Conservation (phyloP, 495 filamentous ascomycete genomes). For the Aspergillus baeticus region DNA sequence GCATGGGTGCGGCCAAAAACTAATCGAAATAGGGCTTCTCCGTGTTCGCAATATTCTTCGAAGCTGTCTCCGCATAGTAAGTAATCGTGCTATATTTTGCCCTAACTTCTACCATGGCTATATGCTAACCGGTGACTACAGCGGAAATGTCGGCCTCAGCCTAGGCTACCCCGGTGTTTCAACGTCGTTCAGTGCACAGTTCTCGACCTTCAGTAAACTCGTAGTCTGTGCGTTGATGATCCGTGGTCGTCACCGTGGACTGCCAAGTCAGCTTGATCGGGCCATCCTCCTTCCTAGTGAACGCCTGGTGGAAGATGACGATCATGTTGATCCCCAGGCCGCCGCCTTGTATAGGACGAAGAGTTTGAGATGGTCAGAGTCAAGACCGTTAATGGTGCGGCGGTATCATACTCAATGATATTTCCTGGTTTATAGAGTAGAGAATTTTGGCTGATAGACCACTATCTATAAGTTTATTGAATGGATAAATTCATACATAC, state of each 20-base stretch:
- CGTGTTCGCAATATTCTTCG: conserved; percentile 78
- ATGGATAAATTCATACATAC: no score
- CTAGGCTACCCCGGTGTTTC: conserved; percentile 72
- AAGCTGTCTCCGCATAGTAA: conserved; percentile 77
- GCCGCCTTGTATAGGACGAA: not conserved
- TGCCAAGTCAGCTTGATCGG: conserved; percentile 86
- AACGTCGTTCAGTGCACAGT: conserved; percentile 72
- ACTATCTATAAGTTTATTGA: no score
- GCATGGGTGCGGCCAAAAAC: not conserved
- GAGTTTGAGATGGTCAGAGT: conserved; percentile 7
- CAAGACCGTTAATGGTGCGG: conserved; percentile 6
- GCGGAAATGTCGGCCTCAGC: conserved; percentile 82
- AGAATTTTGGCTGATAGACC: no score
- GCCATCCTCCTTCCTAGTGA: conserved; percentile 79
- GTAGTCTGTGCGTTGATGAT: conserved; percentile 88
- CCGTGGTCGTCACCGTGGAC: conserved; percentile 81
- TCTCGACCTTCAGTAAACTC: conserved; percentile 73
- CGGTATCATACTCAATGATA: conserved; percentile 14
- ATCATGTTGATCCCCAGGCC: conserved; percentile 1
- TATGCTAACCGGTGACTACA: conserved; percentile 18
- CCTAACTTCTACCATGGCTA: not conserved
- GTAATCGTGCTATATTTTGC: not conserved
- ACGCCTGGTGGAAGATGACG: conserved; percentile 37
- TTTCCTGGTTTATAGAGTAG: not conserved
- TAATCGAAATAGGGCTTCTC: conserved; percentile 21